Evolutionary conservation across 495 filamentous ascomycete species (phyloP), one percentile per base, ranked within the genome.

Genomic region (Aspergillus coremiiformis): DNA sequence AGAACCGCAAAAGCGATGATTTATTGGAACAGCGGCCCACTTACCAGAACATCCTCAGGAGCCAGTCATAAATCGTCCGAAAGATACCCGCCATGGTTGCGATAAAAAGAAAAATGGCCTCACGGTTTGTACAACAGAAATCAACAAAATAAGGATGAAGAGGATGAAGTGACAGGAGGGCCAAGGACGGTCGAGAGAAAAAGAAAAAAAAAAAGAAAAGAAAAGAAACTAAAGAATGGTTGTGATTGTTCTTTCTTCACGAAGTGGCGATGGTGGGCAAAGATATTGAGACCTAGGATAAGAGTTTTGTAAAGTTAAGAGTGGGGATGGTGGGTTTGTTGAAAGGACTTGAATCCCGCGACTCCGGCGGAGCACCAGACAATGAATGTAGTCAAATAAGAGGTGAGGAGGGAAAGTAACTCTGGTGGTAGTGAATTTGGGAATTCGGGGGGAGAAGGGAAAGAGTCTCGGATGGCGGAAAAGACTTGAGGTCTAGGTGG

Each of bases 21-120:
- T 61, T 43, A 49, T 55, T 55, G 54, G 56, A 60, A 61, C 52
- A 23, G 59, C 55, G 69, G 69, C 65, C 66, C 70, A 84, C 90
- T 81, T 77, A 98, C 93, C 93, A 98, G 74, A 98, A 97, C 59
- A 95, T 84, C 78, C 91, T 84, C 72, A 98, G 72, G 67, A 98
- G 79, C 90, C 90, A 96, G 83, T 98, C 92, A 81, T 96, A 98
- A 70, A 98, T 86, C 73, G 80, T 80, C 54, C 86, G 87, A 74
- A 98, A 95, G 69, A 95, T 74, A 61, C 87, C 86, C 51, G 88
- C 85, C 87, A 91, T 94, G 72, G 43, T 54, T 45, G 45, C 39
- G 48, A 37, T 37, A 24, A 43, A 48, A 19, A 10, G 21, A 41
- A 21, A 41, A 39, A 8, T 4, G 24, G 8, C 24, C 4, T 4